A percentile compares a stretch with the other conserved stretches of the same genome.
Evolutionary conservation across 2,329 filamentous ascomycete species (phyloP).

Genomic region (Arthrobotrys musiformis): DNA sequence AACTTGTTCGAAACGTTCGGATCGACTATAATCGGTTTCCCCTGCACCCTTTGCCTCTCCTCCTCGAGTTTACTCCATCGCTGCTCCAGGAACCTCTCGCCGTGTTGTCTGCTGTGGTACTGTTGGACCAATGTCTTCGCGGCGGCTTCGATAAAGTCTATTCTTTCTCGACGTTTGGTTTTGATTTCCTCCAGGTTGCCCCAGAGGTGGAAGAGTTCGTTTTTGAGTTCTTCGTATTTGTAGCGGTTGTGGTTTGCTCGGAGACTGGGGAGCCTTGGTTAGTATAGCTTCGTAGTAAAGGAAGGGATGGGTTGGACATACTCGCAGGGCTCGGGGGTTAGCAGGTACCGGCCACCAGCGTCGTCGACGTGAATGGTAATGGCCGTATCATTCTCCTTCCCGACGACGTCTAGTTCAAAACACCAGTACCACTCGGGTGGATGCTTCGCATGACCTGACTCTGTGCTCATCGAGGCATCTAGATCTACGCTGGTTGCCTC

Average conservation of each 20-base stretch:
- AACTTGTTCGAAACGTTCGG: constrained; percentile 28
- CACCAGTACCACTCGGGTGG: constrained; percentile 49
- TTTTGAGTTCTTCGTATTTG: constrained; percentile 10
- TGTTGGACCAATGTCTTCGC: background rate
- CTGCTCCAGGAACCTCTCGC: constrained; percentile 18
- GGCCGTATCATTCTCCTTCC: constrained; percentile 13
- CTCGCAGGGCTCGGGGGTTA: constrained; percentile 41
- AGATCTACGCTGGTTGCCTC: constrained; percentile 18
- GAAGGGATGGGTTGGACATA: background rate
- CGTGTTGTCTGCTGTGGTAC: background rate
- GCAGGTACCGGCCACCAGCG: constrained; percentile 25
- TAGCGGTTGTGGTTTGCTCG: constrained; percentile 1
- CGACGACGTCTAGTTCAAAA: constrained; percentile 45
- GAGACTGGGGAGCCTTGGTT: background rate
- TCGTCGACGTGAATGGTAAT: constrained; percentile 50
- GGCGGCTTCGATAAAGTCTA: background rate
- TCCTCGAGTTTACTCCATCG: background rate
- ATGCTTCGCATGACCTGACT: background rate
- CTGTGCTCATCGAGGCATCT: background rate
- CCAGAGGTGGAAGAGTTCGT: constrained; percentile 45
- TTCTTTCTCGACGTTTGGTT: constrained; percentile 19
- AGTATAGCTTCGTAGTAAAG: background rate
- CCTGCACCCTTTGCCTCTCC: constrained; percentile 2
- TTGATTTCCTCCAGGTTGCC: constrained; percentile 47
- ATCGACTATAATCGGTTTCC: constrained; percentile 19